Evolutionary conservation across 306 rosid species (phyloP).

Genomic region (Coriaria nepalensis): DNA sequence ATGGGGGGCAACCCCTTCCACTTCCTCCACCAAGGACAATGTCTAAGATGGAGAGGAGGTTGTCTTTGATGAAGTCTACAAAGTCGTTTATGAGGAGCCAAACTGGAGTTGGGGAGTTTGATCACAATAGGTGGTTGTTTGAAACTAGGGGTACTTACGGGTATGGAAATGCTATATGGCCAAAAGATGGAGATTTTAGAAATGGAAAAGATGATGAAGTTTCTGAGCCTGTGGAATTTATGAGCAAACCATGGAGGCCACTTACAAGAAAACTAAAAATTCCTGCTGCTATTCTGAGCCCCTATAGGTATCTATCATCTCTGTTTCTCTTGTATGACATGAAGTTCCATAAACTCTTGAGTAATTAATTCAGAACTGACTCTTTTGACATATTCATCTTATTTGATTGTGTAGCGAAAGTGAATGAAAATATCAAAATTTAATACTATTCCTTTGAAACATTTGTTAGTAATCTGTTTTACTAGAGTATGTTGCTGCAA

Average conservation of each 20-base stretch:
- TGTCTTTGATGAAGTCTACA: conserved; percentile 78
- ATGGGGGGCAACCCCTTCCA: conserved; percentile 41
- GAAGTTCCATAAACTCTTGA: neutral
- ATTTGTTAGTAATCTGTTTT: too few species aligned
- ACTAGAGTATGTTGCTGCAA: too few species aligned
- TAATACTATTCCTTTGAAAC: too few species aligned
- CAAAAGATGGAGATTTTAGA: conserved; percentile 64
- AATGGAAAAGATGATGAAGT: conserved; percentile 45
- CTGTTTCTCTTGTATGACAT: neutral
- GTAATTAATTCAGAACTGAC: too few species aligned
- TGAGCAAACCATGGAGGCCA: conserved; percentile 83
- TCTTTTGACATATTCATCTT: neutral
- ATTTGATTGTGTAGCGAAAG: too few species aligned
- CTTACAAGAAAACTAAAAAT: conserved; percentile 76
- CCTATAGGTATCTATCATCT: conserved; percentile 47
- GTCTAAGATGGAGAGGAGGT: conserved; percentile 77
- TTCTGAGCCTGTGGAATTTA: conserved; percentile 48
- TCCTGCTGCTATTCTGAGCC: conserved; percentile 86
- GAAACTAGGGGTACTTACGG: conserved; percentile 94
- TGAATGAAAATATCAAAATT: too few species aligned
- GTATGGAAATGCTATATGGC: conserved; percentile 97
- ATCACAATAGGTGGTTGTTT: conserved; percentile 82
- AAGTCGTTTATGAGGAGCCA: conserved; percentile 78
- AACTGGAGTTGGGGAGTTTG: conserved; percentile 64
- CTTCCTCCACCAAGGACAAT: conserved; percentile 53